Percentiles rank a stretch among this genome's conserved stretches.
Evolutionary conservation across 352 stramenopile species (phyloP).

Genomic region (Pythium volutum): DNA sequence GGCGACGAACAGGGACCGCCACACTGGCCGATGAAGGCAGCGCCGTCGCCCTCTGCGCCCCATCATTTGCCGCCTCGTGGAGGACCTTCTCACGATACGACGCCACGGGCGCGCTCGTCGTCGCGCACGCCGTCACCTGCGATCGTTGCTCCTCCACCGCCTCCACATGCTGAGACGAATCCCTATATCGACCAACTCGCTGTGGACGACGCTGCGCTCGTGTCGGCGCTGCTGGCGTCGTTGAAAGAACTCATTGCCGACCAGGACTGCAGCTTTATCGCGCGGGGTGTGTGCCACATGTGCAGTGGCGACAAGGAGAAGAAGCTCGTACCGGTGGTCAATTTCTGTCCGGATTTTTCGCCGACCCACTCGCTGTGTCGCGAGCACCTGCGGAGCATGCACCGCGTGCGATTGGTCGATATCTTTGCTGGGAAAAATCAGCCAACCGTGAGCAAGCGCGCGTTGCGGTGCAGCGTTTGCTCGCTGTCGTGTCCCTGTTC

Average conservation of each 20-base stretch:
- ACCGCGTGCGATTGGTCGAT: slow-evolving; percentile 67
- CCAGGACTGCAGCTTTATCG: slow-evolving; percentile 70
- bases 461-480: slow-evolving; percentile 63
- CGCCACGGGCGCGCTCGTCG: neutral
- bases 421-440: slow-evolving; percentile 73
- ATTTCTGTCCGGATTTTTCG: slow-evolving; percentile 70
- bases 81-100: no score
- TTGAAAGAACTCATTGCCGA: slow-evolving; percentile 57
- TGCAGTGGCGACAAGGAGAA: slow-evolving; percentile 44
- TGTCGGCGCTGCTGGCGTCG: slow-evolving; percentile 42
- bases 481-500: slow-evolving; percentile 57
- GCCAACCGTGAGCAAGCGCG: slow-evolving; percentile 56
- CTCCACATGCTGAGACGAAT: neutral
- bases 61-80: no score
- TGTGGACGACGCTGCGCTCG: slow-evolving; percentile 41
- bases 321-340: slow-evolving; percentile 61
- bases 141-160: neutral
- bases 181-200: slow-evolving; percentile 24
- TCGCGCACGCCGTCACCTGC: slow-evolving; percentile 15
- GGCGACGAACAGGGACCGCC: neutral
- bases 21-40: neutral
- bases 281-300: slow-evolving; percentile 65
- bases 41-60: no score
- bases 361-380: slow-evolving; percentile 68
- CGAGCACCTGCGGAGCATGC: slow-evolving; percentile 68